Conservation (phyloP, 164 flowering plant species). For the Cinnamomum micranthum region DNA sequence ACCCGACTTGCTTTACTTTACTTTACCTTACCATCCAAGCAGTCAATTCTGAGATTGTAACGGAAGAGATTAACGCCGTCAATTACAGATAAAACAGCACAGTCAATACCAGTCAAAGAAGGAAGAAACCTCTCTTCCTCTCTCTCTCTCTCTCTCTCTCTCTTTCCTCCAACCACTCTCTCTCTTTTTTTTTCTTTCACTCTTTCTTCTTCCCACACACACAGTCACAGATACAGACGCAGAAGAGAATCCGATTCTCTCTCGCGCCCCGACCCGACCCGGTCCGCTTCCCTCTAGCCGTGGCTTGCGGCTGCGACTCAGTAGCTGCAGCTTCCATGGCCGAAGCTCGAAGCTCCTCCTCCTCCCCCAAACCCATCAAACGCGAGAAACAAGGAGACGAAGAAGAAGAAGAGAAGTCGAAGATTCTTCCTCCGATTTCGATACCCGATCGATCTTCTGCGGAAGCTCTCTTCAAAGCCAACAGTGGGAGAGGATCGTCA, state of each 20-base stretch:
- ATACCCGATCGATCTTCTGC: neutral
- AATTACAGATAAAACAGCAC: neutral
- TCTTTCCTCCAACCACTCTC: neutral
- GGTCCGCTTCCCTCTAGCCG: neutral
- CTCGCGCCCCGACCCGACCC: neutral
- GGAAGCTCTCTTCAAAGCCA: neutral
- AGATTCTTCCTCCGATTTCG: neutral
- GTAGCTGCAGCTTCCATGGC: neutral
- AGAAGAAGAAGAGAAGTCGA: neutral
- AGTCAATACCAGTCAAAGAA: constrained; percentile 4
- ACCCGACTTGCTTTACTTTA: no score
- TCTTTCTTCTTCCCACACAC: neutral
- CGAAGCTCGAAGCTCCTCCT: neutral
- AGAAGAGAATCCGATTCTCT: neutral
- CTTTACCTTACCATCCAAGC: no score
- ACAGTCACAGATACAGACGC: no score
- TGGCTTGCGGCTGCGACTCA: neutral
- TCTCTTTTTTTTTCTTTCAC: neutral
- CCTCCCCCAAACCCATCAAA: neutral
- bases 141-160: neutral
- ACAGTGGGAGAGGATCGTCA: neutral
- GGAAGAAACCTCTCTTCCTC: neutral
- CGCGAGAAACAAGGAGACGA: neutral
- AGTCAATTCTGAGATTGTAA: neutral
- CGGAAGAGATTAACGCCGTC: neutral